Evolutionary conservation across 768 basidiomycete genomes (phyloP), one percentile per base, ranked within the genome.

Genomic region (Hygrocybe punicea): DNA sequence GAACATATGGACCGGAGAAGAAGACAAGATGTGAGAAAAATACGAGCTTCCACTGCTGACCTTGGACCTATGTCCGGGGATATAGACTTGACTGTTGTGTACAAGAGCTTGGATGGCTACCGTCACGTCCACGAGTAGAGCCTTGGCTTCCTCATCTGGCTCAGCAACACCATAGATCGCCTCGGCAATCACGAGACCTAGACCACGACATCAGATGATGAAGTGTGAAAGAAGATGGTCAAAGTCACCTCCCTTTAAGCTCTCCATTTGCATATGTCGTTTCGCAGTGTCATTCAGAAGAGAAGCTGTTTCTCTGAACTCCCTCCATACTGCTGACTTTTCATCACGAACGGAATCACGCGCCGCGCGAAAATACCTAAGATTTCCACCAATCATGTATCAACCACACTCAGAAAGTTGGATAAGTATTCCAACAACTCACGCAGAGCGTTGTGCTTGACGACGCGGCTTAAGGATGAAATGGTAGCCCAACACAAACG

Each of bases 41-140:
- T 58, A 19, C 35, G 45, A 33, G n/a, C n/a, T 25, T 33, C n/a
- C 35, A 23, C 24, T 33, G 65, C 76, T 62, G 64, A 91, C 89
- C 81, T 95, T 96, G 47, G 83, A 77, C 63, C 86, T 77, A 46
- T 84, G 85, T 51, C 84, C 84, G 40, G 92, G 84, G 59, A 95
- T 86, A 65, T 84, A 82, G 51, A 97, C 66, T 66, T 91, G 90
- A 37, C 87, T 87, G 61, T 85, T 81, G 63, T 82, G 80, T 50
- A 96, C 89, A 19, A 94, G 76, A 17, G 89, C 85, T 73, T 94
- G 93, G 51, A 95, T 67, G 6, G 93, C 83, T 42, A 89, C 75
- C 4, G 88, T 91, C 39, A 95, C 91, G 67, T 94, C 86, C 46
- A 91, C 75, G 44, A 79, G 73, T 29, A 89, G 76, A 51, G 82